These are phyloP conservation scores for Fusarium redolens DNA, from an alignment of 2,329 filamentous ascomycete species.

Conservation along the genomic window DNA sequence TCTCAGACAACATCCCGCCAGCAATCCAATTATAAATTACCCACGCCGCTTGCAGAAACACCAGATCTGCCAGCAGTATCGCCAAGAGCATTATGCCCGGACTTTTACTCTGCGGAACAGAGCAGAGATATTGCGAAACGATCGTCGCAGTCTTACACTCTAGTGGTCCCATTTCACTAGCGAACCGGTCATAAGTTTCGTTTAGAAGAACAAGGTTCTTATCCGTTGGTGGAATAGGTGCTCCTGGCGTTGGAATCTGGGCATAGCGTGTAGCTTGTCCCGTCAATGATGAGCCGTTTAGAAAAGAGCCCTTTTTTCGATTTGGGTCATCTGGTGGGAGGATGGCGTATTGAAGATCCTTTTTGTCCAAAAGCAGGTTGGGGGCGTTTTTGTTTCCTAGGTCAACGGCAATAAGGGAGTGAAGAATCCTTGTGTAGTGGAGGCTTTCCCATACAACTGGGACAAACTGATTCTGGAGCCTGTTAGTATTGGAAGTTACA, in stretches of 20 bases:
- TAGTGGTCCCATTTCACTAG: background rate
- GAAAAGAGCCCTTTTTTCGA: background rate
- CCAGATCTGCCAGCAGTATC: slow-evolving; percentile 21
- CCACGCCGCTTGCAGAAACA: slow-evolving; percentile 32
- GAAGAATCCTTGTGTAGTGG: slow-evolving; percentile 13
- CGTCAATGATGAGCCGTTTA: background rate
- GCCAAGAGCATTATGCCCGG: slow-evolving; percentile 20
- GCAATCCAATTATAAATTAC: slow-evolving; percentile 12
- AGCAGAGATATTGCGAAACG: slow-evolving; percentile 27
- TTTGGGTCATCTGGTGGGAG: slow-evolving; percentile 14
- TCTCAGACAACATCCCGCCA: background rate
- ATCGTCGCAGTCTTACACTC: slow-evolving; percentile 1
- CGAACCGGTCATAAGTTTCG: slow-evolving; percentile 10
- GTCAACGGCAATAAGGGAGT: slow-evolving; percentile 20
- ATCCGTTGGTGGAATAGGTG: background rate
- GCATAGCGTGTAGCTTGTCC: background rate
- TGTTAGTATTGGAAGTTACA: fast-evolving
- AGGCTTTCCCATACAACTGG: slow-evolving; percentile 2
- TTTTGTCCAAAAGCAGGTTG: slow-evolving; percentile 3
- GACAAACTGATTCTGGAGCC: background rate
- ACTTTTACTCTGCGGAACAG: slow-evolving; percentile 22
- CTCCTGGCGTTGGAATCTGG: slow-evolving; percentile 2
- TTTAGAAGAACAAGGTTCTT: slow-evolving; percentile 5
- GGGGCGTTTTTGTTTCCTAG: slow-evolving; percentile 6
- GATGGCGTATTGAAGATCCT: slow-evolving; percentile 20